Base-by-base conservation (phyloP, 441 rosid genomes). In the Biscutella auriculata region DNA sequence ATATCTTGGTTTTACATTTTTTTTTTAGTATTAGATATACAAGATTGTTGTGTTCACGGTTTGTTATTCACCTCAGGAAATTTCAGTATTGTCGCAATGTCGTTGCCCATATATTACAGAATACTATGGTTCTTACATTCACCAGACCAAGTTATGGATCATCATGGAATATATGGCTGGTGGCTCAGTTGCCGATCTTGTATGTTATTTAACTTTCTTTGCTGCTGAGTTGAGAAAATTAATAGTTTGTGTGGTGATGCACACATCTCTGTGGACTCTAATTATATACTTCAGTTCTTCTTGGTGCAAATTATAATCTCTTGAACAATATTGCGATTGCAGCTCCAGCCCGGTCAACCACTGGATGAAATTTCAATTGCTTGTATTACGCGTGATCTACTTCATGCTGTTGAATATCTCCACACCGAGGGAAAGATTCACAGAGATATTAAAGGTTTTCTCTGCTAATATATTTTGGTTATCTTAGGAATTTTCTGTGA, bases 121-220 rank as follows among this genome's bases (percentile, higher is more conserved):
- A 72, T 94, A 94, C 63, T 90, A 90, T 79, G 96, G 99, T 66
- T 94, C 99, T 63, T 90, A 82, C 70, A 97, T 94, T 62, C 82
- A 87, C 69, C 97, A 87, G 74, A 94, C 99, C 55, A 94, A 94
- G 77, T 70, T 94, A 34, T 94, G 99, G 96, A 94, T 94, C 76
- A 90, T 94, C 70, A 94, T 94, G 99, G 99, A 94, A 61, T 94
- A 77, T 76, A 94, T 94, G 99, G 99, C 99, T 10, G 99, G 99
- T 71, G 99, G 99, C 69, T 94, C 99, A 52, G 99, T 94, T 72
- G 99, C 99, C 67, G 99, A 94, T 76, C 88, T 94, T 32, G 99
- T 94, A 83, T 60, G 95, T 85, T 62, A 74, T 80, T 69, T 73
- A 63, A 9, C 58, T 62, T 39, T 57, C 53, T 58, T 40, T n/a